Base-by-base conservation (phyloP, 1,284 basidiomycete genomes). In the Marasmius sp. region DNA sequence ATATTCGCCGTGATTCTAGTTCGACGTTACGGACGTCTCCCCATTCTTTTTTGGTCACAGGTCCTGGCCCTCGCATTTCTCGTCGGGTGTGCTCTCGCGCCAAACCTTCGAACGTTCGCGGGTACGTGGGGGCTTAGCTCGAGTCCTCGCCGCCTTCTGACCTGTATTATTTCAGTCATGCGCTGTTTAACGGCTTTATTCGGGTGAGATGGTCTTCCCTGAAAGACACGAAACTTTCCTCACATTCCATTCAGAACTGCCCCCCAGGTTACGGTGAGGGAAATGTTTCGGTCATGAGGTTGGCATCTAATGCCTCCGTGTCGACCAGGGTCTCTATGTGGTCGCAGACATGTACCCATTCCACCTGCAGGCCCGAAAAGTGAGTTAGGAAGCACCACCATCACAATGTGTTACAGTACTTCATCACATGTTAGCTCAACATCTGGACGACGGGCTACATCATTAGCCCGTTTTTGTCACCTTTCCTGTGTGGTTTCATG, bases 371-470 rank as follows among this genome's bases (percentile, higher is more conserved):
- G 88, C 89, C 27, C 81, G 88, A 45, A 91, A 89, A 80, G 85
- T 82, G 38, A 20, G 66, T 20, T 27, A 41, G 1, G 8, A 11
- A 27, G 6, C 27, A 9, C 34, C 22, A 11, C 27, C 5, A 33
- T 6, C 12, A 27, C 49, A 22, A 9, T 39, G 34, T 48, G 27
- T 48, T 45, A 11, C 9, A 22, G 10, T 43, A 27, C 27, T 27
- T 27, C 27, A 27, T 27, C 27, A 27, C 8, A 14, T 33, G n/a
- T 6, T 52, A 87, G 81, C 77, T 91, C 34, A 91, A 89, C 65
- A 69, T 89, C 55, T 90, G 88, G 88, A 88, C 88, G 1, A 84
- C 86, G 77, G 89, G 88, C 0, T 88, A 90, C 74, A 81, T 91
- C 69, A 75, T 83, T 9, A 80, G 83, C 9, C 85, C 88, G 0